Conservation (phyloP, 169 alveolate species). For the Eimeria maxima region DNA sequence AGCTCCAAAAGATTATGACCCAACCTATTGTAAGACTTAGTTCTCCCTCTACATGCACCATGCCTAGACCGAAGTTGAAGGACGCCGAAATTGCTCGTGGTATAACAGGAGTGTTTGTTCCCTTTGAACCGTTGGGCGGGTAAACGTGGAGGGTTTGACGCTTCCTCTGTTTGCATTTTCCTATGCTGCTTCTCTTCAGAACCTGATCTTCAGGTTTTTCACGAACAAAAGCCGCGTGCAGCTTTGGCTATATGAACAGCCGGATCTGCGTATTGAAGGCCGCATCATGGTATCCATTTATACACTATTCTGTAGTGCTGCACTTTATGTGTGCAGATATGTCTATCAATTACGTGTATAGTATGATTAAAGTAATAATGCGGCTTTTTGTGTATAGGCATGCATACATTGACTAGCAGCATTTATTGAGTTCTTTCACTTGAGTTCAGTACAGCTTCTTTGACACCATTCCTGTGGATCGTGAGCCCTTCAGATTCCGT, state of each 20-base stretch:
- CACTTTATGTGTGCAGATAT: neutral
- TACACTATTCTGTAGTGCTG: neutral
- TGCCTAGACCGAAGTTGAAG: neutral
- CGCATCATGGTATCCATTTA: conserved; percentile 90
- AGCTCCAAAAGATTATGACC: conserved; percentile 95
- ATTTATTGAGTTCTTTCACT: too few species aligned
- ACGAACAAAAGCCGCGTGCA: conserved; percentile 96
- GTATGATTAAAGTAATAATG: too few species aligned
- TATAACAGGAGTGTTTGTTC: neutral
- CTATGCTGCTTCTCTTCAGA: conserved; percentile 84
- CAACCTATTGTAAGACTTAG: conserved; percentile 91
- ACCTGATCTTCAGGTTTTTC: conserved; percentile 96
- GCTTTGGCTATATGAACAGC: conserved; percentile 97
- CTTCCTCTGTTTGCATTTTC: neutral
- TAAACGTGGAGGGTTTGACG: too few species aligned
- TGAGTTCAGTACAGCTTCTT: too few species aligned
- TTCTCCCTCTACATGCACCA: neutral
- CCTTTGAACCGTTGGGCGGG: neutral
- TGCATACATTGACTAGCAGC: too few species aligned
- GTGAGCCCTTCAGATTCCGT: too few species aligned
- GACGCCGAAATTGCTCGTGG: neutral
- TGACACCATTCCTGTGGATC: too few species aligned
- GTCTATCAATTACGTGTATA: neutral
- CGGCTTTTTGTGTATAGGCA: too few species aligned
- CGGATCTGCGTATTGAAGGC: conserved; percentile 95